Conservation (phyloP, 2,329 filamentous ascomycete genomes). For the Ophiognomonia clavigignenti-juglandacearum region DNA sequence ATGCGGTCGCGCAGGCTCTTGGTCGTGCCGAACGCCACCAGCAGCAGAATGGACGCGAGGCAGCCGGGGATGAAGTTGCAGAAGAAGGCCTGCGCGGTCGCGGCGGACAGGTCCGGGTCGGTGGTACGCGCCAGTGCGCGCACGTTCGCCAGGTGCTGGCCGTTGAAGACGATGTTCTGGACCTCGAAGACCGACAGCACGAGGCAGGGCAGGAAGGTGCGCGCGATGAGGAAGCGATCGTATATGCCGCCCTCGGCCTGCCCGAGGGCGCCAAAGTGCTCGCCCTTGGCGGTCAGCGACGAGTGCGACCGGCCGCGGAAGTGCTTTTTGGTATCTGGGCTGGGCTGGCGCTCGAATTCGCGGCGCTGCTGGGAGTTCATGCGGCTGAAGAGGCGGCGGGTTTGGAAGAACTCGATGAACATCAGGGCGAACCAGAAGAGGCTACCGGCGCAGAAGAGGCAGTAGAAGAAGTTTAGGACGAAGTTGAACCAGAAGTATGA, state of each 20-base stretch:
- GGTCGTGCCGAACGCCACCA: slow-evolving; percentile 11
- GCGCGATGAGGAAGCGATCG: slow-evolving; percentile 13
- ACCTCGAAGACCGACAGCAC: slow-evolving; percentile 8
- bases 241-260: slow-evolving; percentile 12
- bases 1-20: slow-evolving; percentile 6
- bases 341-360: neutral
- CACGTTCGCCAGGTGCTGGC: neutral
- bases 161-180: slow-evolving; percentile 5
- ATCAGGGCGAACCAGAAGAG: slow-evolving; percentile 10
- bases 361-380: slow-evolving; percentile 4
- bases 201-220: slow-evolving; percentile 5
- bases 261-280: slow-evolving; percentile 11
- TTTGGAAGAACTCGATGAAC: slow-evolving; percentile 12
- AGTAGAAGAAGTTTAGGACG: slow-evolving; percentile 7
- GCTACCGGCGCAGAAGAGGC: neutral
- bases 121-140: neutral
- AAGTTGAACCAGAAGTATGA: slow-evolving; percentile 6
- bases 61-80: slow-evolving; percentile 12
- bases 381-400: slow-evolving; percentile 8
- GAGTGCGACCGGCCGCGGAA: neutral
- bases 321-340: neutral
- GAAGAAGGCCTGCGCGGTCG: neutral
- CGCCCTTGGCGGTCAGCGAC: neutral
- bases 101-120: slow-evolving; percentile 8
- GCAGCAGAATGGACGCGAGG: slow-evolving; percentile 11